Percentiles rank a stretch among this genome's conserved stretches.
These are phyloP conservation scores for Pseudoturritis turrita DNA, from an alignment of 345 rosid species.

Conservation along the genomic window DNA sequence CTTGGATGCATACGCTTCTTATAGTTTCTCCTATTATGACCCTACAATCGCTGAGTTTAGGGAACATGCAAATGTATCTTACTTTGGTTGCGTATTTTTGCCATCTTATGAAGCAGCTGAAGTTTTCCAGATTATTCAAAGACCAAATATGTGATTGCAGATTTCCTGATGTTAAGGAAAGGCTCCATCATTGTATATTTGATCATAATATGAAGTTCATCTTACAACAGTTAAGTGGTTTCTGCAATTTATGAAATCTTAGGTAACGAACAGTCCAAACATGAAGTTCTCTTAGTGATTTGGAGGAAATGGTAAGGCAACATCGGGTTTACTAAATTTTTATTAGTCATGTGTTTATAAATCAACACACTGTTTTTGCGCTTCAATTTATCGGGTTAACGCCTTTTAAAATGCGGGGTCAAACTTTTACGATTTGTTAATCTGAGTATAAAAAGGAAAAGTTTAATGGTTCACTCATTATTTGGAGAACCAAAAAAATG, in stretches of 20 bases:
- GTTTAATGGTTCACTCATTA: too few species aligned
- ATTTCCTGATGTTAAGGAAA: conserved; percentile 45
- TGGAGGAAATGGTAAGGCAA: too few species aligned
- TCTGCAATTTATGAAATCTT: conserved; percentile 57
- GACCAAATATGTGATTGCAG: conserved; percentile 16
- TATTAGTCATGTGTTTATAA: too few species aligned
- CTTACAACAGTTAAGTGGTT: conserved; percentile 85
- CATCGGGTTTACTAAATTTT: too few species aligned
- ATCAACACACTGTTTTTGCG: too few species aligned
- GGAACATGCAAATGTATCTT: conserved; percentile 75
- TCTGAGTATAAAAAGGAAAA: too few species aligned
- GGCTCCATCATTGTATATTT: conserved; percentile 52
- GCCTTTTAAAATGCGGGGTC: too few species aligned
- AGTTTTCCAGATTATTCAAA: conserved; percentile 36
- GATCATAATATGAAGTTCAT: conserved; percentile 86
- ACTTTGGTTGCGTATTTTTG: conserved; percentile 69
- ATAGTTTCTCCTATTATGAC: conserved; percentile 59
- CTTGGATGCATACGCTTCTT: conserved; percentile 58
- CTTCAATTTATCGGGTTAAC: too few species aligned
- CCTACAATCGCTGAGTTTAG: conserved; percentile 76
- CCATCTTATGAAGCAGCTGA: conserved; percentile 46
- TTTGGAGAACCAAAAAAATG: too few species aligned
- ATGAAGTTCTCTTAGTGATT: too few species aligned
- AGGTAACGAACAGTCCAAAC: too few species aligned
- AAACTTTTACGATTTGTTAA: too few species aligned